These are phyloP conservation scores for Mycosarcoma mackinlayi DNA, from an alignment of 1,284 basidiomycete species.

Conservation along the genomic window DNA sequence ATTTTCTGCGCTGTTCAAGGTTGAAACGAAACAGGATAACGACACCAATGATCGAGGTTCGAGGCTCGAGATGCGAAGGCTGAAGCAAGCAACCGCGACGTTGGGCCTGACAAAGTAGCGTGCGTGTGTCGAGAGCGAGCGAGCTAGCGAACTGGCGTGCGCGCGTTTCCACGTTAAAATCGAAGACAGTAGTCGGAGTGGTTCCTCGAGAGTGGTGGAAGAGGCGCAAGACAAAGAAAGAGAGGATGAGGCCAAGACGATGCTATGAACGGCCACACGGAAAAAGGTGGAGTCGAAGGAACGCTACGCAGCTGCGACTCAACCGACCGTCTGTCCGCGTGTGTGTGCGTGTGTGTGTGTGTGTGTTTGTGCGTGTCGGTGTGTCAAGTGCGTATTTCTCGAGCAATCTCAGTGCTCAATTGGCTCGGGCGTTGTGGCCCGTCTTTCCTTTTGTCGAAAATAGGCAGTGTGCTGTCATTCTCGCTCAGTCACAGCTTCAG, in stretches of 20 bases:
- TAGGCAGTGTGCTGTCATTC: not conserved
- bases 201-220: no score
- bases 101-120: not conserved
- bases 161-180: no score
- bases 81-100: conserved; percentile 7
- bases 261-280: not conserved
- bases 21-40: not conserved
- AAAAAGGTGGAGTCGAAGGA: no score
- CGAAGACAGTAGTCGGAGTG: no score
- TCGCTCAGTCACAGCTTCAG: conserved; percentile 1
- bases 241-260: not conserved
- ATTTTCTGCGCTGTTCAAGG: not conserved
- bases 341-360: conserved; percentile 3
- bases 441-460: not conserved
- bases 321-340: no score
- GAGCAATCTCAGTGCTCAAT: conserved; percentile 2
- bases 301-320: no score
- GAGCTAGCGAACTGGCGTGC: no score
- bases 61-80: conserved; percentile 5
- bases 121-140: no score
- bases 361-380: conserved; percentile 12
- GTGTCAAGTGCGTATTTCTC: conserved; percentile 4
- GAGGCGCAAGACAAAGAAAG: not conserved
- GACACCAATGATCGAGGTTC: conserved; percentile 16
- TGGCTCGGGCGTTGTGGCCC: conserved; percentile 1